A percentile compares a stretch with the other conserved stretches of the same genome.
These are phyloP conservation scores for Persicaria maculosa DNA, from an alignment of 148 eudicot genomes.

Conservation along the genomic window DNA sequence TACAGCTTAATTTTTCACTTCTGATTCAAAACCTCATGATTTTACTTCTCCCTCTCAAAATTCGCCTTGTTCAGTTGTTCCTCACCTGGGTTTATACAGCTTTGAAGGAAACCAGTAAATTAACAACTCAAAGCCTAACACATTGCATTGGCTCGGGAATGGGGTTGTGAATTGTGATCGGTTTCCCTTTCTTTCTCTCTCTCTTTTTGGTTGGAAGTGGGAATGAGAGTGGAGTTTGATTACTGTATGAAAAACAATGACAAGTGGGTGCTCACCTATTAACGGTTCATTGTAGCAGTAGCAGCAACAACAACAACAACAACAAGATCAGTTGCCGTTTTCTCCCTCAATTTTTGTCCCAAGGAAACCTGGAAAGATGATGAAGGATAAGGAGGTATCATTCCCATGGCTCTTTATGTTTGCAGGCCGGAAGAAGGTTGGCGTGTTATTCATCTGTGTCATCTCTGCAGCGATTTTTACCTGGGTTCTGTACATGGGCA, in stretches of 20 bases:
- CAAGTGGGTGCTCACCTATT: conserved; percentile 71
- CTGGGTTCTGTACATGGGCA: conserved; percentile 73
- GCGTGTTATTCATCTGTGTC: conserved; percentile 72
- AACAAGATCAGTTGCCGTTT: conserved; percentile 17
- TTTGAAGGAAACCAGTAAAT: too few species aligned
- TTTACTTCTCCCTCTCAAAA: too few species aligned
- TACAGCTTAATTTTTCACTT: neutral
- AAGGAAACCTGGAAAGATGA: conserved; percentile 64
- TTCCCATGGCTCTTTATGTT: conserved; percentile 66
- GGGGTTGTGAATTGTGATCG: too few species aligned
- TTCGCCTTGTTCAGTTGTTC: too few species aligned
- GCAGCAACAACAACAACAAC: conserved; percentile 29
- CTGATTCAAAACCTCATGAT: neutral
- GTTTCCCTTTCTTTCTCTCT: too few species aligned
- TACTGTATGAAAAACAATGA: conserved; percentile 58
- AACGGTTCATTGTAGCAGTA: conserved; percentile 71
- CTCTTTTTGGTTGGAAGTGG: neutral
- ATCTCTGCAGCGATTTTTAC: conserved; percentile 68
- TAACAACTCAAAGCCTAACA: too few species aligned
- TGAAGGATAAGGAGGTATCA: conserved; percentile 75
- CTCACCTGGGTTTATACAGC: too few species aligned
- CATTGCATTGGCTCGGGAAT: too few species aligned
- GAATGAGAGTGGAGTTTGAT: conserved; percentile 48
- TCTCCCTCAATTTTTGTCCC: conserved; percentile 20
- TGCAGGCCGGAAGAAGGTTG: conserved; percentile 75